Conservation (phyloP, 768 basidiomycete genomes). For the Tephrocybe sp. region DNA sequence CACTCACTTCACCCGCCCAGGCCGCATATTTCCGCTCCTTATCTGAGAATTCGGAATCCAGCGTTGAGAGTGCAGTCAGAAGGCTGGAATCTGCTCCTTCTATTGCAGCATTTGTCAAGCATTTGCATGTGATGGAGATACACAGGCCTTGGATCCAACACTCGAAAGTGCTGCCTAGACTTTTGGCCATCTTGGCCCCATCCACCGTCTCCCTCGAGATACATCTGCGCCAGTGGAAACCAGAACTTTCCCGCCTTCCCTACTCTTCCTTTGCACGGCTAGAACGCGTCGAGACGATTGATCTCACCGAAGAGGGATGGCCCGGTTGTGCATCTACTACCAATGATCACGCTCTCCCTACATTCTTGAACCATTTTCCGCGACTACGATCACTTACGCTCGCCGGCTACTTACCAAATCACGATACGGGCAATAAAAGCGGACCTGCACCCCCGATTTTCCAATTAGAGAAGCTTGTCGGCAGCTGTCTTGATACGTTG, state of each 20-base stretch:
- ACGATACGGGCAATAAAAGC: neutral
- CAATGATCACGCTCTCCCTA: constrained; percentile 9
- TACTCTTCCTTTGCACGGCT: constrained; percentile 9
- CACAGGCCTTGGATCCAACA: constrained; percentile 14
- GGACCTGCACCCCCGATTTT: neutral
- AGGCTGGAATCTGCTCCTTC: constrained; percentile 9
- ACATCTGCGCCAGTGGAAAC: constrained; percentile 1
- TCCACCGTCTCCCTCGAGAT: constrained; percentile 13
- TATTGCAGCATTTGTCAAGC: constrained; percentile 12
- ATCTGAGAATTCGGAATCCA: neutral
- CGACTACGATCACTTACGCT: constrained; percentile 11
- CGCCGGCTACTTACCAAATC: constrained; percentile 1
- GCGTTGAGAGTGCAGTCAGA: neutral
- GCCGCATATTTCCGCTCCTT: no score
- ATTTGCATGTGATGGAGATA: constrained; percentile 8
- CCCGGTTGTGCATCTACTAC: neutral
- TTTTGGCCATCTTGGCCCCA: constrained; percentile 8
- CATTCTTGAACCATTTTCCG: constrained; percentile 15
- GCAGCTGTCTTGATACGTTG: neutral
- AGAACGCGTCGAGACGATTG: constrained; percentile 9
- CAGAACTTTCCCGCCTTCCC: constrained; percentile 5
- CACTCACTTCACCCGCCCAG: no score
- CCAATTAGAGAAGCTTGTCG: constrained; percentile 3
- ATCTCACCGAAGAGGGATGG: neutral
- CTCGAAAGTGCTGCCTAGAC: constrained; percentile 1